Percentiles rank a stretch among this genome's conserved stretches.
Evolutionary conservation across 495 filamentous ascomycete genomes (phyloP).

Genomic region (Hypomontagnella submonticulosa): DNA sequence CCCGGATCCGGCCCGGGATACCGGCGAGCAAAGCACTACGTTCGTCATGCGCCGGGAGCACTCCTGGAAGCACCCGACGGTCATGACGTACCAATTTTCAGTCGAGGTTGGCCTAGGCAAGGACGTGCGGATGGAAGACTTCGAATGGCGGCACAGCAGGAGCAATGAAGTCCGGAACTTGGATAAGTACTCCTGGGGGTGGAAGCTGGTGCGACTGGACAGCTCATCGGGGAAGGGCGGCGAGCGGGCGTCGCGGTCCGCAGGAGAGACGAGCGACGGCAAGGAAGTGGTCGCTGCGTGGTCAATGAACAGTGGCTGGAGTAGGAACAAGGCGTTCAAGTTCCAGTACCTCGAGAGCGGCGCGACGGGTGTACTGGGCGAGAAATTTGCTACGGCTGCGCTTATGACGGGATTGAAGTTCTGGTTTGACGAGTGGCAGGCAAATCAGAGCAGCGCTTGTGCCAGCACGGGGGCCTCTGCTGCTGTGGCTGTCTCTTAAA

Average conservation of each 20-base stretch:
- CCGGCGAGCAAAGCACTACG: neutral
- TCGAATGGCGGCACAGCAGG: conserved; percentile 47
- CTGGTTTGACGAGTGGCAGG: conserved; percentile 27
- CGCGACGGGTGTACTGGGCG: conserved; percentile 42
- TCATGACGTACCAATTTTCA: conserved; percentile 20
- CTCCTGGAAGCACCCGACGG: neutral
- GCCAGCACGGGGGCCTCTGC: neutral
- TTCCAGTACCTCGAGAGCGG: conserved; percentile 47
- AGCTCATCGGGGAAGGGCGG: conserved; percentile 27
- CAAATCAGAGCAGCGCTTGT: neutral
- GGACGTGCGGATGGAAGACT: conserved; percentile 38
- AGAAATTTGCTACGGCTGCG: conserved; percentile 32
- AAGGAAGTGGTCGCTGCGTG: conserved; percentile 44
- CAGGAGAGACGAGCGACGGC: conserved; percentile 43
- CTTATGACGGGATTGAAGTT: conserved; percentile 42
- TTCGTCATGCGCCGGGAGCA: conserved; percentile 18
- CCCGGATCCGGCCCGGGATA: conserved; percentile 3
- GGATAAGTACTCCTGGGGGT: conserved; percentile 29
- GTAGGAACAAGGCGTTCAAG: conserved; percentile 37
- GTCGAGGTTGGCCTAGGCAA: conserved; percentile 40
- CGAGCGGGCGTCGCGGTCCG: conserved; percentile 22
- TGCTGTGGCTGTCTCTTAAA: neutral
- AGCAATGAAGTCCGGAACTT: conserved; percentile 40
- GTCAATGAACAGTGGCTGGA: conserved; percentile 29
- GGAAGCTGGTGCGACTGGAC: conserved; percentile 45